Percentiles rank a stretch among this genome's conserved stretches.
Evolutionary conservation across 1,284 basidiomycete species (phyloP).

Genomic region (Trichosporon faecale): DNA sequence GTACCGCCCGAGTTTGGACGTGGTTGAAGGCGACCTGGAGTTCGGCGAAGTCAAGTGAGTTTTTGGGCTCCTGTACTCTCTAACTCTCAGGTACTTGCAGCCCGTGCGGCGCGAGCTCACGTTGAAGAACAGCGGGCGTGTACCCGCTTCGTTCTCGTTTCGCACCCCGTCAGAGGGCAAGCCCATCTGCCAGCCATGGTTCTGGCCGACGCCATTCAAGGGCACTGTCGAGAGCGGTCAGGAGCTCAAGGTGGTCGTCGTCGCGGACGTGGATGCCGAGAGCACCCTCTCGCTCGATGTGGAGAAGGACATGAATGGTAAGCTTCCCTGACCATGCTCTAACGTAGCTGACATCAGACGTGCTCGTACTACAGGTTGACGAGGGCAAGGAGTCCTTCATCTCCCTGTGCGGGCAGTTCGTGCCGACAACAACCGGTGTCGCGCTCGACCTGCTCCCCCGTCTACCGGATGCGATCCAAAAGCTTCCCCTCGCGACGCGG

Average conservation of each 20-base stretch:
- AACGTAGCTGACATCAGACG: constrained; percentile 32
- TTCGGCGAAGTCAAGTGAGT: constrained; percentile 41
- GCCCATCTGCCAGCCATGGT: constrained; percentile 41
- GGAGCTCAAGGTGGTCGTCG: constrained; percentile 28
- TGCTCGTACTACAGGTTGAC: constrained; percentile 40
- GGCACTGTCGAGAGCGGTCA: constrained; percentile 33
- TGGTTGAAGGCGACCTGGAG: constrained; percentile 54
- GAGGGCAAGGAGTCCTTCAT: constrained; percentile 46
- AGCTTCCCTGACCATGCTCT: background rate
- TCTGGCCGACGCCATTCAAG: constrained; percentile 38
- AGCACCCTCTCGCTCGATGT: constrained; percentile 15
- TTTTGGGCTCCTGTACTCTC: constrained; percentile 3
- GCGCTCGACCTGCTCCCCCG: constrained; percentile 33
- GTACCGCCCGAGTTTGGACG: constrained; percentile 55
- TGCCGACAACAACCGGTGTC: constrained; percentile 35
- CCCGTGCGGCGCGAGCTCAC: constrained; percentile 26
- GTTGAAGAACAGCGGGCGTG: constrained; percentile 38
- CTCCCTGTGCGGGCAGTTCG: constrained; percentile 37
- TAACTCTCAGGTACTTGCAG: constrained; percentile 26
- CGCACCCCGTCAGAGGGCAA: constrained; percentile 34
- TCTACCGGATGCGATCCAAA: constrained; percentile 29
- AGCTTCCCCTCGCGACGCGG: constrained; percentile 28
- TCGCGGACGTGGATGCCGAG: constrained; percentile 31
- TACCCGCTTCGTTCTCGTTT: constrained; percentile 40
- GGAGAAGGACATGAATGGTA: constrained; percentile 42